phyloP scores from a whole-genome alignment of 1,284 basidiomycete species.

The Malassezia dermatis region DNA sequence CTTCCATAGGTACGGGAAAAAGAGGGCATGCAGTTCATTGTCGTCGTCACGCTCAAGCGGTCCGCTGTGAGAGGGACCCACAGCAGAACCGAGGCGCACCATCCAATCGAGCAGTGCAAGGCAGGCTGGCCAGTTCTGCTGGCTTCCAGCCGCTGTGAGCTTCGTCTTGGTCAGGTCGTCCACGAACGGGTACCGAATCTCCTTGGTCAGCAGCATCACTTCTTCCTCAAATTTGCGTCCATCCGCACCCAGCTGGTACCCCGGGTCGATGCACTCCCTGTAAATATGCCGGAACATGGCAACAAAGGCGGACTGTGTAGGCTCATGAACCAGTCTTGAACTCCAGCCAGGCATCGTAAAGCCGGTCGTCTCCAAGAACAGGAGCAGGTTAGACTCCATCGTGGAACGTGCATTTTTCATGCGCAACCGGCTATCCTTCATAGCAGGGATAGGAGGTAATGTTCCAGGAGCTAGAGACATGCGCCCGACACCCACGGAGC shows the following conservation, averaged over 20 bases:
- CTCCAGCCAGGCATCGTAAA: conserved; percentile 38
- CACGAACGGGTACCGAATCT: conserved; percentile 41
- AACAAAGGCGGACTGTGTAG: conserved; percentile 40
- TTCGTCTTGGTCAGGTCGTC: conserved; percentile 46
- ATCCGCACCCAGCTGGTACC: conserved; percentile 33
- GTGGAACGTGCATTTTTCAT: conserved; percentile 12
- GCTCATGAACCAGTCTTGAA: conserved; percentile 37
- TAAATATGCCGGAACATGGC: conserved; percentile 45
- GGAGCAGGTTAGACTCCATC: conserved; percentile 35
- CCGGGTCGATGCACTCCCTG: conserved; percentile 32
- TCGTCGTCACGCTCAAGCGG: conserved; percentile 34
- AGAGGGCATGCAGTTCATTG: conserved; percentile 36
- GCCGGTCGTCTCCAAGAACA: conserved; percentile 33
- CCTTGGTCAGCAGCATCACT: conserved; percentile 37
- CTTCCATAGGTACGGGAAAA: conserved; percentile 43
- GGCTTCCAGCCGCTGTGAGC: conserved; percentile 41
- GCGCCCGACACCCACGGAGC: conserved; percentile 13
- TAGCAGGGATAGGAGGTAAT: conserved; percentile 9
- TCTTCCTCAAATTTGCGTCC: conserved; percentile 44
- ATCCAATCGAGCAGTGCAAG: conserved; percentile 47
- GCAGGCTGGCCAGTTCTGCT: conserved; percentile 43
- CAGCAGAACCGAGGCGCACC: conserved; percentile 22
- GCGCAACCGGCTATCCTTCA: conserved; percentile 27
- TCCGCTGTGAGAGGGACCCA: conserved; percentile 26
- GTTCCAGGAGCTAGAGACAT: conserved; percentile 10